Evolutionary conservation across 495 filamentous ascomycete species (phyloP), one percentile per base, ranked within the genome.

Genomic region (Podospora didyma): DNA sequence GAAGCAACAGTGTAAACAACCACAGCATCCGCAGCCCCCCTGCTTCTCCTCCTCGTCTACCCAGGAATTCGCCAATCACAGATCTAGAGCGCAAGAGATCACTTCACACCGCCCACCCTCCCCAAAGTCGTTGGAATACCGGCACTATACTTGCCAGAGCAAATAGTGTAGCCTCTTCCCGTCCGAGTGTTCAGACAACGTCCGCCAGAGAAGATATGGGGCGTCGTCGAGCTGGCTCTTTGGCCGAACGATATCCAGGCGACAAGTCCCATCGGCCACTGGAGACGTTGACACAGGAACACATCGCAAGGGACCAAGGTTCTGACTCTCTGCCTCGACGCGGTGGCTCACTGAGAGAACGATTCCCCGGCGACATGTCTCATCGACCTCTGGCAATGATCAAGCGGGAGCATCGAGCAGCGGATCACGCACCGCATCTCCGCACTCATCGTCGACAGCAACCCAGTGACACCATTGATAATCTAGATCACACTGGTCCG

Each of bases 381-480:
- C 75, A 83, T 51, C 64, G 80, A 11, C 87, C 87, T 0, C 76
- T 90, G 11, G 83, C 84, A 46, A 74, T 82, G 53, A 72, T 90
- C 51, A 75, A 73, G 46, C 73, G 75, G 3, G 81, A 88, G 10
- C 69, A 71, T 26, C 86, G 81, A 50, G 70, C 73, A n/a, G 87
- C 88, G 4, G 62, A 88, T 54, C 81, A 83, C 17, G 69, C 81
- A 2, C 83, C 79, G 0, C 85, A 86, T 65, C 78, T 89, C 2
- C 68, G 56, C 51, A 66, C 77, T 35, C 61, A 53, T n/a, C 67
- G 81, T 7, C 82, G 81, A 58, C 83, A 79, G 49, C 82, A 82
- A 50, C 75, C 86, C 11, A 84, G 89, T 16, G 94, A 98, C 64
- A 76, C 77, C 12, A 91, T 98, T 60, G 94, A 98, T 70, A 67